Conservation (phyloP, 129 eudicot genomes). For the Tagetes erecta region DNA sequence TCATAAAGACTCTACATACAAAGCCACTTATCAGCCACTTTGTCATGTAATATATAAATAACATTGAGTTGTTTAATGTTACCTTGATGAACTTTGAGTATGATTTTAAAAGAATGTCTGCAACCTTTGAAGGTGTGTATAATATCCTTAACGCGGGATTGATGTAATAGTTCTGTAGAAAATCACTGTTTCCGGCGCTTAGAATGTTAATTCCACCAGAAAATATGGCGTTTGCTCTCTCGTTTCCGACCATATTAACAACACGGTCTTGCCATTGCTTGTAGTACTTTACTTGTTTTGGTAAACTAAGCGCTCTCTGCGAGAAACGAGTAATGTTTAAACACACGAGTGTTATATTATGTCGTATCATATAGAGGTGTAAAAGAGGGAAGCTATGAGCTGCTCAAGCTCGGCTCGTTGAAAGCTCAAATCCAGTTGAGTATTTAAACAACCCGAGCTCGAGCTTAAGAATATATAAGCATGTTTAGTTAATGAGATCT, state of each 20-base stretch:
- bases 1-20: conserved; percentile 51
- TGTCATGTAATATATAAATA: background rate
- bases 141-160: conserved; percentile 47
- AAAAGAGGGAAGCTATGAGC: too few species aligned
- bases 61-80: background rate
- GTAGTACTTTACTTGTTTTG: conserved; percentile 33
- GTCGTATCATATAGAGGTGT: background rate
- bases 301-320: background rate
- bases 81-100: conserved; percentile 64
- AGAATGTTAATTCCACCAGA: conserved; percentile 63
- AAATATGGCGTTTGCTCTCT: conserved; percentile 48
- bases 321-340: background rate
- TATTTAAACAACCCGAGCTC: too few species aligned
- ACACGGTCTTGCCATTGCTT: conserved; percentile 67
- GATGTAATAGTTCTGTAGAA: conserved; percentile 70
- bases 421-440: too few species aligned
- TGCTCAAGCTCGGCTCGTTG: too few species aligned
- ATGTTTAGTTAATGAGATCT: too few species aligned
- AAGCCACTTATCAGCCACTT: background rate
- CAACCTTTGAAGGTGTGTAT: conserved; percentile 53
- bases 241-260: conserved; percentile 51
- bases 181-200: conserved; percentile 85
- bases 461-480: too few species aligned
- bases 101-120: conserved; percentile 52
- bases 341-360: background rate